These are phyloP conservation scores for Plectosphaerella plurivora DNA, from an alignment of 2,329 filamentous ascomycete species.

Conservation along the genomic window DNA sequence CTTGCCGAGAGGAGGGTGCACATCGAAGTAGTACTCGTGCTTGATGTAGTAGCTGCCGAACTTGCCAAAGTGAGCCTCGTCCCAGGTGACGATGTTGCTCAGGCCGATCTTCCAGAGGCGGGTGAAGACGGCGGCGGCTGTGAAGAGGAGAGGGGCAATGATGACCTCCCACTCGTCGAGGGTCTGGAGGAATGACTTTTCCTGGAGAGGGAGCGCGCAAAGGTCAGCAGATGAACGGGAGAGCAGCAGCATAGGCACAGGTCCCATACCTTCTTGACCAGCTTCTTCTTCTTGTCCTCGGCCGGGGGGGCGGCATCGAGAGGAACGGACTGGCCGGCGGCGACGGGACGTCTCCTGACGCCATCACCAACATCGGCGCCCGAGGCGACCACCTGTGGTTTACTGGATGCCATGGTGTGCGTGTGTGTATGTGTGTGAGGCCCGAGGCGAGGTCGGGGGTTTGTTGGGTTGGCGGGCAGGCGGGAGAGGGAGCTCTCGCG, in stretches of 20 bases:
- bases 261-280: conserved; percentile 47
- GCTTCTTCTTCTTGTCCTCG: conserved; percentile 61
- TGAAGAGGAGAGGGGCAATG: conserved; percentile 58
- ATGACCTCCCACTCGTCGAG: conserved; percentile 62
- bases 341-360: conserved; percentile 51
- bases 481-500: not conserved
- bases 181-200: conserved; percentile 55
- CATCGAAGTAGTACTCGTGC: conserved; percentile 92
- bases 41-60: conserved; percentile 99
- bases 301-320: conserved; percentile 34
- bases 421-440: not conserved
- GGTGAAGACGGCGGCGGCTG: conserved; percentile 59
- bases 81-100: conserved; percentile 63
- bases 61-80: conserved; percentile 79
- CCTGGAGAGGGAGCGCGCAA: conserved; percentile 19
- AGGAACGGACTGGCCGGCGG: conserved; percentile 33
- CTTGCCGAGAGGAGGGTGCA: conserved; percentile 93
- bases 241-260: not conserved
- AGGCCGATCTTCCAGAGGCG: conserved; percentile 66
- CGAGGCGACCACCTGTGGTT: conserved; percentile 48
- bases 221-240: conserved; percentile 15
- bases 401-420: conserved; percentile 46
- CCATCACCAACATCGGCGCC: conserved; percentile 55
- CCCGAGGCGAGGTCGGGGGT: conserved; percentile 6
- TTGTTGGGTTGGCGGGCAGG: not conserved